phyloP scores from a whole-genome alignment of 805 yeast species.

The Saccharomycopsis malanga region DNA sequence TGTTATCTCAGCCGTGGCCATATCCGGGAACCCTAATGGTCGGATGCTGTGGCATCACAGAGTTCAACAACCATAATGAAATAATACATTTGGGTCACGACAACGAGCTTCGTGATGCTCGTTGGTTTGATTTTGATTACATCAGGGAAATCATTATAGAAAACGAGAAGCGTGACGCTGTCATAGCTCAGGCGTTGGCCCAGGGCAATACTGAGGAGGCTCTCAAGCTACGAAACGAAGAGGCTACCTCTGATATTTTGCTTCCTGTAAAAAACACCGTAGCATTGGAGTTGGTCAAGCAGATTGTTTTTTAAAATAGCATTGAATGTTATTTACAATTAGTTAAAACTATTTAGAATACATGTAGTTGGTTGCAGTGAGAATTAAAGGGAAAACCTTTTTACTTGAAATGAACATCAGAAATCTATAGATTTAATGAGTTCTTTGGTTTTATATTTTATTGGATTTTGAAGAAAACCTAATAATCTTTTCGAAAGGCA shows the following conservation, averaged over 20 bases:
- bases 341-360: too few species aligned
- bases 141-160: conserved; percentile 36
- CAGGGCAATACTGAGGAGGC: neutral
- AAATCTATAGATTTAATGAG: too few species aligned
- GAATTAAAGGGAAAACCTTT: too few species aligned
- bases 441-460: too few species aligned
- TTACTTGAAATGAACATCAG: too few species aligned
- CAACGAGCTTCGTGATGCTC: conserved; percentile 75
- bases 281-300: conserved; percentile 12
- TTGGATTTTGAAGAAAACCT: too few species aligned
- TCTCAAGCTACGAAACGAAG: neutral
- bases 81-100: conserved; percentile 71
- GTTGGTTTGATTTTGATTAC: conserved; percentile 64
- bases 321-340: too few species aligned
- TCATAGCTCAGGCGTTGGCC: conserved; percentile 22
- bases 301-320: conserved; percentile 1
- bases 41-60: conserved; percentile 80
- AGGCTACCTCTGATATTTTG: neutral
- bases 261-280: conserved; percentile 11
- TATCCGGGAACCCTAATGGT: conserved; percentile 90
- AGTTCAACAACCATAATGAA: conserved; percentile 57
- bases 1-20: conserved; percentile 94
- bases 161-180: conserved; percentile 27
- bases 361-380: too few species aligned
- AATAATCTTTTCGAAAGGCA: too few species aligned